Base-by-base conservation (phyloP, 2,329 filamentous ascomycete species). In the Stagonosporopsis cucurbitacearum region DNA sequence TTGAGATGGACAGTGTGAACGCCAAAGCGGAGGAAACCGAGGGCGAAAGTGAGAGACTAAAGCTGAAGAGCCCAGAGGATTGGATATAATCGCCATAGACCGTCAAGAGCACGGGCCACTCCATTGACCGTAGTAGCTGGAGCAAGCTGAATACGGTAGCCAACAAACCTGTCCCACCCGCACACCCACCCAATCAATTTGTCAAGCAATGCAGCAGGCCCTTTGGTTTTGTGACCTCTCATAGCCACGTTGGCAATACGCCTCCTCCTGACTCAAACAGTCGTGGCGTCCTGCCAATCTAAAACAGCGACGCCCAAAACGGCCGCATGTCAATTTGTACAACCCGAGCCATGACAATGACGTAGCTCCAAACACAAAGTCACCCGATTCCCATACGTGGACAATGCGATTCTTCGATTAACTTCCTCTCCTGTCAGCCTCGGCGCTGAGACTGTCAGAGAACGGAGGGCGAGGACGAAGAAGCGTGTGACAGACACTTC, bases 1-100 rank as follows among this genome's bases (percentile, higher is more conserved):
- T 81, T 54, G 78, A 81, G 61, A 78, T 76, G 68, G 76, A 79
- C 3, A 74, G 65, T 32, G 77, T 81, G 4, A 81, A 80, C 52
- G 59, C 57, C 22, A 78, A 74, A 58, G 78, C 77, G 20, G 68
- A 40, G 28, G 65, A 72, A 53, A 79, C 76, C 1, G 69, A 77
- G 39, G 67, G 57, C 0, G 46, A 62, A 32, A 55, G 58, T 20
- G 54, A 54, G 32, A 58, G 26, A 19, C 55, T 59, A 25, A 54
- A 58, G 9, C 35, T 69, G 41, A 62, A 49, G 35, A 69, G 67
- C 22, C 66, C 65, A 1, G 39, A 20, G 19, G 63, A 60, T 11
- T 70, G 65, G 67, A 62, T 69, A 57, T 60, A 1, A 32, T 32
- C 4, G 13, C 4, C 4, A n/a, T 32, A 12, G 7, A 15, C 13